A percentile compares a stretch with the other conserved stretches of the same genome.
These are phyloP conservation scores for Aegilops speltoides DNA, from an alignment of 176 grass and related monocot genomes.

Conservation along the genomic window DNA sequence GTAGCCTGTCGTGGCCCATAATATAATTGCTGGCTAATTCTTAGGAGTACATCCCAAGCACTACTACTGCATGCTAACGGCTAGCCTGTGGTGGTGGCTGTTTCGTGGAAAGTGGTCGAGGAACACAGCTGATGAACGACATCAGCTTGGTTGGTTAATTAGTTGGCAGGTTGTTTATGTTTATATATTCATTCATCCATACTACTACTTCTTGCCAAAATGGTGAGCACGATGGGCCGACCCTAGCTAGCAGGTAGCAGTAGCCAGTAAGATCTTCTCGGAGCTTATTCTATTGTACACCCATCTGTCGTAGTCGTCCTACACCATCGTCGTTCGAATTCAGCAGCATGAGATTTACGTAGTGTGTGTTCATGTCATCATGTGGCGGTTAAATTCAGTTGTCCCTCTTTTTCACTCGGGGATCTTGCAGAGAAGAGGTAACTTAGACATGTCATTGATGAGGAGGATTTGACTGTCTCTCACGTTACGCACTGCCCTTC, in stretches of 20 bases:
- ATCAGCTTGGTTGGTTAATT: not conserved
- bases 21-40: not conserved
- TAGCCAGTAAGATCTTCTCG: not conserved
- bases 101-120: not conserved
- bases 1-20: not conserved
- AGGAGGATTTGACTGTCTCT: slow-evolving; percentile 13
- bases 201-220: not conserved
- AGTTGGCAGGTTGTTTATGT: not conserved
- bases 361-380: too few species aligned
- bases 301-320: not conserved
- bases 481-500: not conserved
- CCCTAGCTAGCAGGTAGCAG: not conserved
- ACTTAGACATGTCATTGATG: slow-evolving; percentile 24
- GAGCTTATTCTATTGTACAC: not conserved
- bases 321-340: not conserved
- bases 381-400: not conserved
- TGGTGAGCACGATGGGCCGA: not conserved
- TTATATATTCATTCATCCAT: not conserved
- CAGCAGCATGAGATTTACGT: not conserved
- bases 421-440: slow-evolving; percentile 11
- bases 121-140: not conserved
- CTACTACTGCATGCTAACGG: not conserved
- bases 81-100: too few species aligned
- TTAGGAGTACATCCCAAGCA: not conserved
- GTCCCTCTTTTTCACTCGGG: not conserved